phyloP scores from a whole-genome alignment of 2,329 filamentous ascomycete species.

The Colletotrichum godetiae region DNA sequence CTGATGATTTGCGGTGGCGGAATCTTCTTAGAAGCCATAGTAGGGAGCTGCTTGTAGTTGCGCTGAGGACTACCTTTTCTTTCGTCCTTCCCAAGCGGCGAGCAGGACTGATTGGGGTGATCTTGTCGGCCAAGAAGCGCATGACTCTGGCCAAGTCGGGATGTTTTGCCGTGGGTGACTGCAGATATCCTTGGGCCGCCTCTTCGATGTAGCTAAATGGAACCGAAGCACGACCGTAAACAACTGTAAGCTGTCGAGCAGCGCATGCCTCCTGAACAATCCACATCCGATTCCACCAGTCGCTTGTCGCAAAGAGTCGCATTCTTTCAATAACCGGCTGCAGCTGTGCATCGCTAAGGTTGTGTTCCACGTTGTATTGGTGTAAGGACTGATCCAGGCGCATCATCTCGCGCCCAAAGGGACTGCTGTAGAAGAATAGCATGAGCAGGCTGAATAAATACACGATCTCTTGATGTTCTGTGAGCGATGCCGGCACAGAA shows the following conservation, averaged over 20 bases:
- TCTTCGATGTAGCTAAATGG: not conserved
- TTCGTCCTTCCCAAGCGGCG: too few species aligned
- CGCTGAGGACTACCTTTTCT: too few species aligned
- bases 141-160: slow-evolving; percentile 18
- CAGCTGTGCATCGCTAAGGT: not conserved
- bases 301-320: slow-evolving; percentile 1
- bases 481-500: too few species aligned
- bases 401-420: too few species aligned
- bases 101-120: too few species aligned
- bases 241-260: slow-evolving; percentile 13
- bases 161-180: not conserved
- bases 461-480: too few species aligned
- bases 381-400: too few species aligned
- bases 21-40: slow-evolving; percentile 33
- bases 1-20: slow-evolving; percentile 22
- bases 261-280: slow-evolving; percentile 37
- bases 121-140: too few species aligned
- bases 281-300: slow-evolving; percentile 37
- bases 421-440: too few species aligned
- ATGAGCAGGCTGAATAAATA: too few species aligned
- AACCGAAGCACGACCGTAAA: slow-evolving; percentile 20
- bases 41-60: slow-evolving; percentile 3
- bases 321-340: slow-evolving; percentile 2
- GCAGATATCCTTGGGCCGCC: not conserved
- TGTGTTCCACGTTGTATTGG: too few species aligned